Conservation (phyloP, 768 basidiomycete species). For the Lentinus brumalis region DNA sequence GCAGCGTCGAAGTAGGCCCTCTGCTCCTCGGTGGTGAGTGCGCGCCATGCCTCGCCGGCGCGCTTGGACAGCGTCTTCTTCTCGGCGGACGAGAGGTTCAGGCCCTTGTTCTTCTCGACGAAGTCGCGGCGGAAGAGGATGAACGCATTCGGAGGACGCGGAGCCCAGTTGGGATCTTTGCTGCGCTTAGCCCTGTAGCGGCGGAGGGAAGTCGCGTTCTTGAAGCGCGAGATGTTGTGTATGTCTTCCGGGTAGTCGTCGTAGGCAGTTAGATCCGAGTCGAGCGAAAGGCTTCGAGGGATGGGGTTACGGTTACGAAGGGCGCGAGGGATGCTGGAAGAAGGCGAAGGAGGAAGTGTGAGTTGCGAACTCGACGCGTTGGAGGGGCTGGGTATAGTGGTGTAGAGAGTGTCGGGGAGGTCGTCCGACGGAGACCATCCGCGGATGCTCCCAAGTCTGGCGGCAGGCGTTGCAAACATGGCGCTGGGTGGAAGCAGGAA, state of each 20-base stretch:
- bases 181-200: constrained; percentile 42
- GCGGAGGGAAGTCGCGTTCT: constrained; percentile 40
- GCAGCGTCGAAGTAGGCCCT: constrained; percentile 51
- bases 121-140: constrained; percentile 75
- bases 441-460: constrained; percentile 16
- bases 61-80: constrained; percentile 73
- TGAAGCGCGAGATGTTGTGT: constrained; percentile 2
- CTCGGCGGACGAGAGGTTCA: constrained; percentile 20
- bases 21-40: constrained; percentile 45
- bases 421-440: constrained; percentile 20
- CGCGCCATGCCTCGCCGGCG: constrained; percentile 75
- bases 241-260: background rate
- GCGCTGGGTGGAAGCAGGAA: constrained; percentile 1
- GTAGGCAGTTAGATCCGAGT: background rate
- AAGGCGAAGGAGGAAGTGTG: background rate
- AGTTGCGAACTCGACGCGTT: background rate
- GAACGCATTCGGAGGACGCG: constrained; percentile 70
- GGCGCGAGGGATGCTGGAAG: constrained; percentile 4
- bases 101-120: constrained; percentile 46
- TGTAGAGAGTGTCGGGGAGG: constrained; percentile 8
- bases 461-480: constrained; percentile 13
- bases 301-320: constrained; percentile 3
- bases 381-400: constrained; percentile 2
- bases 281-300: constrained; percentile 17
- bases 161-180: constrained; percentile 59